A percentile compares a stretch with the other conserved stretches of the same genome.
phyloP scores from a whole-genome alignment of 805 yeast genomes.

The Ogataea parapolymorpha region DNA sequence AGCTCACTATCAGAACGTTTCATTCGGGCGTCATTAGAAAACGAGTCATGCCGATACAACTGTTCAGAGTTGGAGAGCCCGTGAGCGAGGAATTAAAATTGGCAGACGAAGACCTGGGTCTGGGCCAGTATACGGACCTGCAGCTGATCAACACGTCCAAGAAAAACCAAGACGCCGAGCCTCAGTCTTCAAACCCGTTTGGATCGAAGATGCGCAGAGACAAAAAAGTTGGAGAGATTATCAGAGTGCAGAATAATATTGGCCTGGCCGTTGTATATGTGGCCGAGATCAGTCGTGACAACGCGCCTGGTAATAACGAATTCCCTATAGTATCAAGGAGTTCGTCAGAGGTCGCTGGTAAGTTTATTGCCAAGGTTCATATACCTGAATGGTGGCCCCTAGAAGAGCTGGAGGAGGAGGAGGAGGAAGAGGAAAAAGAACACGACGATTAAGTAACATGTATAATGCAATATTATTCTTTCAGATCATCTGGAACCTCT shows the following conservation, averaged over 20 bases:
- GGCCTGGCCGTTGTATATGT: slow-evolving; percentile 63
- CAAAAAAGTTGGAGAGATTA: slow-evolving; percentile 57
- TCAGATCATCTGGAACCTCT: slow-evolving; percentile 37
- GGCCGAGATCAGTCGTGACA: slow-evolving; percentile 29
- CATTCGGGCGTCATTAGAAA: slow-evolving; percentile 83
- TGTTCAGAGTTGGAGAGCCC: slow-evolving; percentile 23
- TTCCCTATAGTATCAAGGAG: slow-evolving; percentile 18
- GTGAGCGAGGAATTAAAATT: slow-evolving; percentile 1
- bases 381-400: slow-evolving; percentile 79
- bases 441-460: slow-evolving; percentile 1
- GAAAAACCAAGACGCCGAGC: not conserved
- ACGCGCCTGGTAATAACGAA: slow-evolving; percentile 22
- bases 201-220: slow-evolving; percentile 31
- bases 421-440: slow-evolving; percentile 9
- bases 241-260: slow-evolving; percentile 52
- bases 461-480: slow-evolving; percentile 1
- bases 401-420: slow-evolving; percentile 22
- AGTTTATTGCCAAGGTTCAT: slow-evolving; percentile 47
- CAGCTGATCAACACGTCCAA: slow-evolving; percentile 15
- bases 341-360: slow-evolving; percentile 15
- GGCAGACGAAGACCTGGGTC: not conserved
- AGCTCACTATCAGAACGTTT: slow-evolving; percentile 82
- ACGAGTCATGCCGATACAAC: slow-evolving; percentile 68
- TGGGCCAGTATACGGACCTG: slow-evolving; percentile 10
- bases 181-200: slow-evolving; percentile 13